phyloP scores from a whole-genome alignment of 2,329 filamentous ascomycete species.

The Rutstroemia sp. region DNA sequence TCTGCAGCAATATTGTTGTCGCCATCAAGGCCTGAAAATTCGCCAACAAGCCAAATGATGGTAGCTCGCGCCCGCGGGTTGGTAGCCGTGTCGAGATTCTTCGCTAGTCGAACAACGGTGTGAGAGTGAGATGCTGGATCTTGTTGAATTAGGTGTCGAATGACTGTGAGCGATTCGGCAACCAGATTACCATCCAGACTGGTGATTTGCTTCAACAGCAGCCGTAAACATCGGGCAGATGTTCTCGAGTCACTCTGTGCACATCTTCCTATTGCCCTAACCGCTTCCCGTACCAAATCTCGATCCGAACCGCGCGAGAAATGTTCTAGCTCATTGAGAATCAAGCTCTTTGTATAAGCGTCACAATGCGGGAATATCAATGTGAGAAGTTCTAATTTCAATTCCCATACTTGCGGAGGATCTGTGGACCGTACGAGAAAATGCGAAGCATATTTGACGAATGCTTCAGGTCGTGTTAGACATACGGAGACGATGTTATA shows the following conservation, averaged over 20 bases:
- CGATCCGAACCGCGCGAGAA: slow-evolving; percentile 74
- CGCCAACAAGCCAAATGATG: slow-evolving; percentile 95
- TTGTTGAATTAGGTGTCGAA: slow-evolving; percentile 91
- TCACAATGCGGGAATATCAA: slow-evolving; percentile 82
- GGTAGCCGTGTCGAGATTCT: slow-evolving; percentile 81
- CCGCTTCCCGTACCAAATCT: slow-evolving; percentile 76
- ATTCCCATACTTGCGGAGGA: slow-evolving; percentile 71
- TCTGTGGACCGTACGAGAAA: slow-evolving; percentile 82
- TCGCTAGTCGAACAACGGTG: slow-evolving; percentile 83
- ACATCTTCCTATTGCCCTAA: slow-evolving; percentile 87
- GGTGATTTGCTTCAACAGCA: slow-evolving; percentile 81
- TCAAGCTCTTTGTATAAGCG: slow-evolving; percentile 69
- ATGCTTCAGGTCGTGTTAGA: slow-evolving; percentile 65
- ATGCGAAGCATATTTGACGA: slow-evolving; percentile 81
- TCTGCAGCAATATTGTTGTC: slow-evolving; percentile 90
- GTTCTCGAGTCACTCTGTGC: slow-evolving; percentile 69
- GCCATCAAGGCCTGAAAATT: slow-evolving; percentile 74
- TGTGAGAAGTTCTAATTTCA: slow-evolving; percentile 87
- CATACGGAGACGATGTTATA: slow-evolving; percentile 96
- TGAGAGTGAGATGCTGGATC: slow-evolving; percentile 72
- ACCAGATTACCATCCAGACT: slow-evolving; percentile 82
- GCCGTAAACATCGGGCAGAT: slow-evolving; percentile 69
- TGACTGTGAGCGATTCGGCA: slow-evolving; percentile 88
- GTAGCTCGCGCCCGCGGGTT: slow-evolving; percentile 85
- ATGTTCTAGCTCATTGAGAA: slow-evolving; percentile 88